Conservation (phyloP, 192 early-diverging fungal genomes). For the Coemansia umbellata region DNA sequence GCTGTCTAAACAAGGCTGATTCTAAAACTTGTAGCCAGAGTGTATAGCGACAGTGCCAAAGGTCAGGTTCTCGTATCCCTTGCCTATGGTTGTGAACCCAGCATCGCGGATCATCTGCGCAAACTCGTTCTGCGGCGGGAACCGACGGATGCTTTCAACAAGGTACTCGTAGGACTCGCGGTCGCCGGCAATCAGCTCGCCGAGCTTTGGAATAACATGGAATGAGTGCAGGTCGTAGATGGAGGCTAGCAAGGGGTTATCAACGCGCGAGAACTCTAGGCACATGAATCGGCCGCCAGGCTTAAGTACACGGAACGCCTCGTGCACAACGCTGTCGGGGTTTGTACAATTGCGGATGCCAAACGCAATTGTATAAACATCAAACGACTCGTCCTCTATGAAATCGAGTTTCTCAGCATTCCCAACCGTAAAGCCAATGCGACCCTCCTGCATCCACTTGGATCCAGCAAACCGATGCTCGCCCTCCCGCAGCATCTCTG, state of each 20-base stretch:
- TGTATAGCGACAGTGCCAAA: constrained; percentile 98
- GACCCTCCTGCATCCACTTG: constrained; percentile 45
- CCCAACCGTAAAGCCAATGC: constrained; percentile 74
- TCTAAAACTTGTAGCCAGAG: constrained; percentile 1
- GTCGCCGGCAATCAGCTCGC: constrained; percentile 84
- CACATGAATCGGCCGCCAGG: constrained; percentile 95
- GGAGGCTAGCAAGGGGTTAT: constrained; percentile 80
- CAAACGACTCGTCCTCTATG: constrained; percentile 73
- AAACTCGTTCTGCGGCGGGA: constrained; percentile 88
- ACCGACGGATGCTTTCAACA: constrained; percentile 93
- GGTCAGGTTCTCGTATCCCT: constrained; percentile 90
- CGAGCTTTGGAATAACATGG: constrained; percentile 85
- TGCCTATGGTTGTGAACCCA: constrained; percentile 85
- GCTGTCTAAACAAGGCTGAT: too few species aligned
- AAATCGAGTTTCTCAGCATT: constrained; percentile 84
- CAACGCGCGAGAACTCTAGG: constrained; percentile 88
- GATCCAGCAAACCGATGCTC: constrained; percentile 62
- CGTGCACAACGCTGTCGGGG: constrained; percentile 76
- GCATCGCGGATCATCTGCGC: constrained; percentile 83
- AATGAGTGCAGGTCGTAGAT: constrained; percentile 94
- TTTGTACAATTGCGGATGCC: constrained; percentile 98
- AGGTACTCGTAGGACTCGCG: constrained; percentile 94
- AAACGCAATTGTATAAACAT: constrained; percentile 96
- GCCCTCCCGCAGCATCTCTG: constrained; percentile 91
- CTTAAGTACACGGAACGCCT: constrained; percentile 93